phyloP scores from a whole-genome alignment of 2,329 filamentous ascomycete genomes.

The Dactylellina drechsleri region DNA sequence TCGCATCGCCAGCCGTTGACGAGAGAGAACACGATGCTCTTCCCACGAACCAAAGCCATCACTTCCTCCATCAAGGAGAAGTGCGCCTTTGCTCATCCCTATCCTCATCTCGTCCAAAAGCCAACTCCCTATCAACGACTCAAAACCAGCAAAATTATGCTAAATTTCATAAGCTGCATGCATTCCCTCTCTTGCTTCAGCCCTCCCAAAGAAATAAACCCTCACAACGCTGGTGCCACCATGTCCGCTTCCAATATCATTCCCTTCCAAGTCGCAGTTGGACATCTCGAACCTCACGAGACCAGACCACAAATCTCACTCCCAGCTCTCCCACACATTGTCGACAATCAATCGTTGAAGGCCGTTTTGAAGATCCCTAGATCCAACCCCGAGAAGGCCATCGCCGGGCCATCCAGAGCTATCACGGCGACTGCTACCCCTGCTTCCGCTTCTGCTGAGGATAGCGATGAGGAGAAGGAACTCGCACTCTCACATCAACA shows the following conservation, averaged over 20 bases:
- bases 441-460: too few species aligned
- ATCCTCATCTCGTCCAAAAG: not conserved
- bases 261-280: conserved; percentile 22
- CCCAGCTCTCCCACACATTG: conserved; percentile 29
- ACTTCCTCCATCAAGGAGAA: not conserved
- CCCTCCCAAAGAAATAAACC: conserved; percentile 14
- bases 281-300: conserved; percentile 36
- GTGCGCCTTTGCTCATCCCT: not conserved
- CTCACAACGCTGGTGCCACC: conserved; percentile 17
- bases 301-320: conserved; percentile 17
- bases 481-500: too few species aligned
- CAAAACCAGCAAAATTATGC: conserved; percentile 9
- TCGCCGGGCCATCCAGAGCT: too few species aligned
- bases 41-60: not conserved
- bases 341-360: conserved; percentile 20
- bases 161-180: conserved; percentile 24
- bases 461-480: too few species aligned
- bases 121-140: not conserved
- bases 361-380: conserved; percentile 20
- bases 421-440: too few species aligned
- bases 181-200: conserved; percentile 31
- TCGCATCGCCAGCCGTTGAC: too few species aligned
- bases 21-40: too few species aligned
- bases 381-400: too few species aligned
- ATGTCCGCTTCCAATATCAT: conserved; percentile 38